phyloP scores from a whole-genome alignment of 148 eudicot species.

The Silene latifolia region DNA sequence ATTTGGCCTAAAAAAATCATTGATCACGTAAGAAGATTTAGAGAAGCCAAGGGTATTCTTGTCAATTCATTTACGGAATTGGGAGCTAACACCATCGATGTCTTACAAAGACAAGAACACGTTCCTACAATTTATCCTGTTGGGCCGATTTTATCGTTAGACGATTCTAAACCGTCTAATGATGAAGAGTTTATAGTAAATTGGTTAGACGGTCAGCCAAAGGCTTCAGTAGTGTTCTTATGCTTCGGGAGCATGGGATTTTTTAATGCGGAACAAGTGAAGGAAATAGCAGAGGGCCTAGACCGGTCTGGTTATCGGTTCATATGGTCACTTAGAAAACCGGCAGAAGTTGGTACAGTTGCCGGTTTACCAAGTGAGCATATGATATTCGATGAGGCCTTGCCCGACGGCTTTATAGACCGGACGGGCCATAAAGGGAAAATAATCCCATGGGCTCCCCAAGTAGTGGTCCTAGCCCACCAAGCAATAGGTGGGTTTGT shows the following conservation, averaged over 20 bases:
- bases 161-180: neutral
- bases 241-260: slow-evolving; percentile 59
- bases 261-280: slow-evolving; percentile 35
- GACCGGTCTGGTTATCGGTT: slow-evolving; percentile 38
- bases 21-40: slow-evolving; percentile 1
- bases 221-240: slow-evolving; percentile 43
- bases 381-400: neutral
- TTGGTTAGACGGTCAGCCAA: slow-evolving; percentile 51
- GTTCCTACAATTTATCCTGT: slow-evolving; percentile 39
- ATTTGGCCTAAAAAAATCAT: slow-evolving; percentile 1
- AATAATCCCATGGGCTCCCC: slow-evolving; percentile 31
- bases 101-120: neutral
- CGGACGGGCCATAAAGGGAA: slow-evolving; percentile 22
- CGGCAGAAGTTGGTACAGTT: slow-evolving; percentile 19
- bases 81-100: slow-evolving; percentile 24
- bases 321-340: slow-evolving; percentile 36
- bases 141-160: slow-evolving; percentile 40
- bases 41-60: slow-evolving; percentile 39
- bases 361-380: neutral
- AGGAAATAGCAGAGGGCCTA: slow-evolving; percentile 44
- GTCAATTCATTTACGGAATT: slow-evolving; percentile 43
- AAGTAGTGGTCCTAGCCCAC: slow-evolving; percentile 15
- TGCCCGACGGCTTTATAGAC: slow-evolving; percentile 30
- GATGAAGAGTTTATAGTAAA: slow-evolving; percentile 12
- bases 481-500: slow-evolving; percentile 21